Percentiles rank a stretch among this genome's conserved stretches.
These are phyloP conservation scores for Peterozyma xylosa DNA, from an alignment of 805 yeast genomes.

Conservation along the genomic window DNA sequence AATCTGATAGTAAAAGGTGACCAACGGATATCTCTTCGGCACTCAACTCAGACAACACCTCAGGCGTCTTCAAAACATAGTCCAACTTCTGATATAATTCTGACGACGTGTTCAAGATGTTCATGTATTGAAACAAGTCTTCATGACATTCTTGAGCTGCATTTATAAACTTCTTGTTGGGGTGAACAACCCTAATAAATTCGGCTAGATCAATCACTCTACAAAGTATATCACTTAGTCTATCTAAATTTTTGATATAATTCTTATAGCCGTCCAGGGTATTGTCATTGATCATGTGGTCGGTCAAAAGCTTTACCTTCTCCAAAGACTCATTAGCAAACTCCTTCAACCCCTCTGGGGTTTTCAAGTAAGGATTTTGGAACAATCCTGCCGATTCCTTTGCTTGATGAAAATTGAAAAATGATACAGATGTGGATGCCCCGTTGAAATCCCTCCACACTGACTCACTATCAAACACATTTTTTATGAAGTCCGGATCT, in stretches of 20 bases:
- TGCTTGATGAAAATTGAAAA: constrained; percentile 13
- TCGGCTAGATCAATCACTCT: constrained; percentile 92
- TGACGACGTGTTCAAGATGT: constrained; percentile 77
- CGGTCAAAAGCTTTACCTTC: constrained; percentile 57
- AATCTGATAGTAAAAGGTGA: constrained; percentile 69
- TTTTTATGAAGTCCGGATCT: constrained; percentile 20
- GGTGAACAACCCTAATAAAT: constrained; percentile 84
- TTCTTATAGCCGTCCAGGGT: constrained; percentile 32
- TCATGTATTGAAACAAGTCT: constrained; percentile 89
- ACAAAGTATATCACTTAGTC: constrained; percentile 81
- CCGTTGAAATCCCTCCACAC: constrained; percentile 49
- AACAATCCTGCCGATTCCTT: constrained; percentile 54
- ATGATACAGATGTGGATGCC: constrained; percentile 13
- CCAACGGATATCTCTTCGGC: constrained; percentile 83
- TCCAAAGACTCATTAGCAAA: constrained; percentile 61
- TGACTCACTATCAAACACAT: constrained; percentile 53
- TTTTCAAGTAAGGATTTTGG: constrained; percentile 57
- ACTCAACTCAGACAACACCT: constrained; percentile 32
- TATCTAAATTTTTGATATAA: constrained; percentile 66
- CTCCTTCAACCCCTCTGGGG: constrained; percentile 62
- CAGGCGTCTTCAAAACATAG: constrained; percentile 38
- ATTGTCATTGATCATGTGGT: constrained; percentile 41
- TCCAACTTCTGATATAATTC: constrained; percentile 57
- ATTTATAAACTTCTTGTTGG: constrained; percentile 56
- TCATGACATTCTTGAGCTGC: constrained; percentile 89